Conservation (phyloP, 345 rosid genomes). For the Murraya koenigii region DNA sequence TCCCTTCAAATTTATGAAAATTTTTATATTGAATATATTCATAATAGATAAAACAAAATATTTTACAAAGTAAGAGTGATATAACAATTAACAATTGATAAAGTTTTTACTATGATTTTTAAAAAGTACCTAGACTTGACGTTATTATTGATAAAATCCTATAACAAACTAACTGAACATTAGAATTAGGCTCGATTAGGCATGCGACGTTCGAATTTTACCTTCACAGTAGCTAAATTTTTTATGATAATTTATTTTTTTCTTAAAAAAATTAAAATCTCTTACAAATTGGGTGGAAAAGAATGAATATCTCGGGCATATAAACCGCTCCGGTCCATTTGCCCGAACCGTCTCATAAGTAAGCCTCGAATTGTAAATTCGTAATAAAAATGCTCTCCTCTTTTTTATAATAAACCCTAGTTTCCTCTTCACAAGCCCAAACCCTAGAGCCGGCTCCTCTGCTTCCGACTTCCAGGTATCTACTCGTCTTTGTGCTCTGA, state of each 20-base stretch:
- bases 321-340: background rate
- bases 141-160: background rate
- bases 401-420: conserved; percentile 34
- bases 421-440: background rate
- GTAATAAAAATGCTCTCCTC: background rate
- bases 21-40: too few relatives aligned
- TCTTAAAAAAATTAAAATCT: too few relatives aligned
- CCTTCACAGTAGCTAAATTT: too few relatives aligned
- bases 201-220: background rate
- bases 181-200: background rate
- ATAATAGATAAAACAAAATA: too few relatives aligned
- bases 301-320: too few relatives aligned
- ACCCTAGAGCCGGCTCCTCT: conserved; percentile 32
- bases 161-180: background rate
- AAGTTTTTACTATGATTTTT: too few relatives aligned
- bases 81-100: too few relatives aligned
- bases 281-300: too few relatives aligned
- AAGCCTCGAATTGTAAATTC: background rate
- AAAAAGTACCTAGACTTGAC: background rate
- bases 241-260: too few relatives aligned
- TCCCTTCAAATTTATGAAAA: too few relatives aligned
- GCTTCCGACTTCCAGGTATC: conserved; percentile 25
- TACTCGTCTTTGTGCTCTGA: background rate
- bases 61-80: too few relatives aligned
- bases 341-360: background rate